Evolutionary conservation across 2,329 filamentous ascomycete species (phyloP).

Genomic region (Plectosphaerella cucumerina): DNA sequence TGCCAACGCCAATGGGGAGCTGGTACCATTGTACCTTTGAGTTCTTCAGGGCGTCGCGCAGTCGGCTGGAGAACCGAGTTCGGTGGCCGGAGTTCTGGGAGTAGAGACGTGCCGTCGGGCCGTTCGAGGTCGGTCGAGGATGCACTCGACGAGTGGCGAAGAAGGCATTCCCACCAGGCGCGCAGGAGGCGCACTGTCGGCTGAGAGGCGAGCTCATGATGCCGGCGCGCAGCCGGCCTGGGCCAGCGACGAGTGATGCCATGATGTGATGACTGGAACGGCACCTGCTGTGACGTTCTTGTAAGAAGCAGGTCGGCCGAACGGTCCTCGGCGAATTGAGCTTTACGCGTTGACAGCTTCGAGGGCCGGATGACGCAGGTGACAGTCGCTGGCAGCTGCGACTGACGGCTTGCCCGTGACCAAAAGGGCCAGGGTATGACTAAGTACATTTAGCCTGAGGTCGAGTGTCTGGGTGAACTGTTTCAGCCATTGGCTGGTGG

Average conservation of each 20-base stretch:
- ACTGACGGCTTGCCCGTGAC: too few relatives aligned
- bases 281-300: too few relatives aligned
- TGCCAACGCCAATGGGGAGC: slow-evolving; percentile 81
- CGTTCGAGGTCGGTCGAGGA: slow-evolving; percentile 14
- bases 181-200: slow-evolving; percentile 19
- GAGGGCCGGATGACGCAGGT: too few relatives aligned
- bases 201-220: slow-evolving; percentile 20
- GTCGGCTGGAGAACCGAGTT: slow-evolving; percentile 46
- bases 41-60: slow-evolving; percentile 45
- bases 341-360: too few relatives aligned
- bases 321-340: too few relatives aligned
- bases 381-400: too few relatives aligned
- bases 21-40: slow-evolving; percentile 78
- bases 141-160: slow-evolving; percentile 13
- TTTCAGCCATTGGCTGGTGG: too few relatives aligned
- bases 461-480: too few relatives aligned
- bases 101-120: slow-evolving; percentile 23
- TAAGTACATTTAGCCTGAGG: too few relatives aligned
- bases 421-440: too few relatives aligned
- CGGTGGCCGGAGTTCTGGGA: slow-evolving; percentile 40
- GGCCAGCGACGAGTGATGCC: slow-evolving; percentile 27
- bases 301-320: too few relatives aligned
- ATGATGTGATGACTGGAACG: slow-evolving; percentile 15
- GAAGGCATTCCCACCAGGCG: slow-evolving; percentile 5
- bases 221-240: slow-evolving; percentile 27